Conservation (phyloP, 139 green algal genomes). For the Coelastrella sp. region DNA sequence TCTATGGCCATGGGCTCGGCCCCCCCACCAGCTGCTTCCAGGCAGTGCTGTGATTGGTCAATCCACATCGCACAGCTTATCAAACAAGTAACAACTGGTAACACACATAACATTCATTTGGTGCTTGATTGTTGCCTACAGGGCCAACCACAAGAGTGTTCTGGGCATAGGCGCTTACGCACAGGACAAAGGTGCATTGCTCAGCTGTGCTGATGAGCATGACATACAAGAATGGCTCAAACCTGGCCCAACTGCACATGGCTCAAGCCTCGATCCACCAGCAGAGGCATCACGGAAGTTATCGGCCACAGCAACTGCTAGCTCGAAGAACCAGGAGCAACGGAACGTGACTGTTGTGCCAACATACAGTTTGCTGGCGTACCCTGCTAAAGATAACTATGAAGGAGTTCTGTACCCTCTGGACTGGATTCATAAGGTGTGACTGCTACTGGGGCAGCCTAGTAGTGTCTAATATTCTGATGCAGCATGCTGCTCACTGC, state of each 20-base stretch:
- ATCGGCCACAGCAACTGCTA: not conserved
- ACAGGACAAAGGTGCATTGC: constrained; percentile 44
- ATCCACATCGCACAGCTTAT: too few relatives aligned
- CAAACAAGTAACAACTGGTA: too few relatives aligned
- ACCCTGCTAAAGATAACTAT: constrained; percentile 82
- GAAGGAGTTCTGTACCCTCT: constrained; percentile 67
- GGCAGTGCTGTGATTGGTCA: too few relatives aligned
- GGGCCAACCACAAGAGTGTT: constrained; percentile 84
- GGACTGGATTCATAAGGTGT: constrained; percentile 61
- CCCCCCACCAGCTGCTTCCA: too few relatives aligned
- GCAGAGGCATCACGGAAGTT: not conserved
- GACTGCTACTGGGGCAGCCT: not conserved
- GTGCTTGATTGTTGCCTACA: not conserved
- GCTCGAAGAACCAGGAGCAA: not conserved
- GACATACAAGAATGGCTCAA: constrained; percentile 56
- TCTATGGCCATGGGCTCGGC: too few relatives aligned
- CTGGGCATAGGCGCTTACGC: constrained; percentile 82
- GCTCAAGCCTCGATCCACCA: too few relatives aligned
- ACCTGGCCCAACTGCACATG: too few relatives aligned
- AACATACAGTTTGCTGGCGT: constrained; percentile 74
- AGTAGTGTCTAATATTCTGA: not conserved
- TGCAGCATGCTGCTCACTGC: not conserved
- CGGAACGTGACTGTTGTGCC: not conserved
- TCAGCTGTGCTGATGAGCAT: constrained; percentile 42
- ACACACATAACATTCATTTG: too few relatives aligned